phyloP scores from a whole-genome alignment of 2,329 filamentous ascomycete species.

The Teratosphaeria pseudoeucalypti region DNA sequence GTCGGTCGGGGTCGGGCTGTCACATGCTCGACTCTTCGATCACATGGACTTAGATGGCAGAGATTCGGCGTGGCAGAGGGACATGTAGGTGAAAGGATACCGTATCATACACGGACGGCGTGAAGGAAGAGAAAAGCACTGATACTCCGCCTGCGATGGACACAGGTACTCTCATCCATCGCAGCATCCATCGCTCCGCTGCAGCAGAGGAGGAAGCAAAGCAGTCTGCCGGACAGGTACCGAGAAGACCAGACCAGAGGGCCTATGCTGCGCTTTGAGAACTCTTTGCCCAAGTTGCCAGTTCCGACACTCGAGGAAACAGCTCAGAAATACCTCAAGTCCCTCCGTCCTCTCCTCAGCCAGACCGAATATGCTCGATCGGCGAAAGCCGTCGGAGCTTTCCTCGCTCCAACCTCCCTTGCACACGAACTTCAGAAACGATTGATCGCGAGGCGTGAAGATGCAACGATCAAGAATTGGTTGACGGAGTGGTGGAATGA shows the following conservation, averaged over 20 bases:
- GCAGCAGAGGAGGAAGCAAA: conserved; percentile 31
- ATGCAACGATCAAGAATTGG: conserved; percentile 84
- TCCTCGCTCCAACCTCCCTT: conserved; percentile 74
- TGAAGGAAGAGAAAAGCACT: not conserved
- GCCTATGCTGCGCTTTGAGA: conserved; percentile 73
- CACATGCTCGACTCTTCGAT: not conserved
- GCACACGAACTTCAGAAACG: conserved; percentile 82
- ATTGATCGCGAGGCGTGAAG: conserved; percentile 65
- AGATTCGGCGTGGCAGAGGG: not conserved
- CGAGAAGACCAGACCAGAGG: conserved; percentile 70
- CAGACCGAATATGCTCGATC: conserved; percentile 58
- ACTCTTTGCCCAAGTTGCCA: conserved; percentile 69
- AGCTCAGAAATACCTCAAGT: conserved; percentile 67
- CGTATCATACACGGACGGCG: not conserved
- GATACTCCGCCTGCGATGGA: not conserved
- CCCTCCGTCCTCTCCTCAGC: conserved; percentile 63
- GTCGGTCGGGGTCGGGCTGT: not conserved
- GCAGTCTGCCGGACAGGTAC: conserved; percentile 53
- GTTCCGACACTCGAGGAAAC: conserved; percentile 78
- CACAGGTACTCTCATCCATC: not conserved
- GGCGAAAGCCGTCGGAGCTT: conserved; percentile 76
- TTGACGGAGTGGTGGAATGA: conserved; percentile 98
- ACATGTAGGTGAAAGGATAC: conserved; percentile 8
- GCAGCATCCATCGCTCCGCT: conserved; percentile 20
- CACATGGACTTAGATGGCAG: not conserved